Evolutionary conservation across 1,139 yeast species (phyloP).

Genomic region (Yamadazyma triangularis): DNA sequence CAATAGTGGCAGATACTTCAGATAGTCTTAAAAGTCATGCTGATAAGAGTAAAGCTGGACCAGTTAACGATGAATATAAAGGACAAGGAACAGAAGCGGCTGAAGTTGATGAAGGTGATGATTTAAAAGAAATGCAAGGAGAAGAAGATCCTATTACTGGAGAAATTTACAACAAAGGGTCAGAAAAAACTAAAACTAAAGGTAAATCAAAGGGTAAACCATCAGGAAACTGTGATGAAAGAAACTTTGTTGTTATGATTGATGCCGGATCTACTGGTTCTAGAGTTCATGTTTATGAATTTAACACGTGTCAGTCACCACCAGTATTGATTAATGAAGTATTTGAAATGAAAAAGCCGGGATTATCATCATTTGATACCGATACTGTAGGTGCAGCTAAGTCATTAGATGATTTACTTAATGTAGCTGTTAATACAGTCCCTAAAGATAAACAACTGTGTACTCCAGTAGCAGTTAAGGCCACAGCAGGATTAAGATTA

Average conservation of each 20-base stretch:
- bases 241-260: slow-evolving; percentile 70
- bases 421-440: slow-evolving; percentile 67
- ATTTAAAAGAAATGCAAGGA: slow-evolving; percentile 5
- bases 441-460: slow-evolving; percentile 72
- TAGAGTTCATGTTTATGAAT: slow-evolving; percentile 88
- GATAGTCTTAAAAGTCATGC: not conserved
- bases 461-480: slow-evolving; percentile 94
- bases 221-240: slow-evolving; percentile 22
- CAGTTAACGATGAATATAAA: not conserved
- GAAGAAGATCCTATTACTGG: slow-evolving; percentile 1
- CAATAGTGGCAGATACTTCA: not conserved
- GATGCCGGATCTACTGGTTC: slow-evolving; percentile 99
- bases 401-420: slow-evolving; percentile 76
- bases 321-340: slow-evolving; percentile 75
- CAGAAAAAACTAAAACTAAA: not conserved
- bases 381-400: slow-evolving; percentile 83
- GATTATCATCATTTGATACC: slow-evolving; percentile 78
- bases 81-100: slow-evolving; percentile 10
- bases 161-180: slow-evolving; percentile 1
- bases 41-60: not conserved
- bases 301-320: slow-evolving; percentile 78
- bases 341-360: slow-evolving; percentile 89
- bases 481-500: slow-evolving; percentile 93
- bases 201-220: slow-evolving; percentile 1
- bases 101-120: slow-evolving; percentile 12